Evolutionary conservation across 169 alveolate genomes (phyloP).

Genomic region (Neospora caninum): DNA sequence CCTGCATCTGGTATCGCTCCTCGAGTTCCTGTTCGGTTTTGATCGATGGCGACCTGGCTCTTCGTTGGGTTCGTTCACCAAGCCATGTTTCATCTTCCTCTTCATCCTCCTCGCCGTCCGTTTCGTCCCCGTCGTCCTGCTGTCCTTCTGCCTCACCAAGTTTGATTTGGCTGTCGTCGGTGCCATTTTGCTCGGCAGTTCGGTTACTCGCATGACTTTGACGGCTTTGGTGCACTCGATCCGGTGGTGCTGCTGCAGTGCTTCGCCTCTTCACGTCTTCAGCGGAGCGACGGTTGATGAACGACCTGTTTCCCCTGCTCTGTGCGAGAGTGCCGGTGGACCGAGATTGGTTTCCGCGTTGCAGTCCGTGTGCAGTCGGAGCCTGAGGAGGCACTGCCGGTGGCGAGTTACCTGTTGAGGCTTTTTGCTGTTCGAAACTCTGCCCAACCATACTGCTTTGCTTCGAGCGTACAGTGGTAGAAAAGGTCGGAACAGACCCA

Average conservation of each 20-base stretch:
- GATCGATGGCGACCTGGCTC: not conserved
- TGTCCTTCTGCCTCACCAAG: not conserved
- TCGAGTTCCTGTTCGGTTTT: not conserved
- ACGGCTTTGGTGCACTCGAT: no score
- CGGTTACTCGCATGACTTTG: not conserved
- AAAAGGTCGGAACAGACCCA: no score
- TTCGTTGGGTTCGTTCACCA: not conserved
- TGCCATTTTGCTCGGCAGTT: not conserved
- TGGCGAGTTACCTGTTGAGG: no score
- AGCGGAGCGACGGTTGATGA: not conserved
- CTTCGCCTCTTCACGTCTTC: not conserved
- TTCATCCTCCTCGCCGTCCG: not conserved
- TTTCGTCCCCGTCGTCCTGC: not conserved
- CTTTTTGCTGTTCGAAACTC: no score
- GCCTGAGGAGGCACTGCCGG: no score
- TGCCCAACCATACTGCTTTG: no score
- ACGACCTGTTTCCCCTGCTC: not conserved
- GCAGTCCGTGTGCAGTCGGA: no score
- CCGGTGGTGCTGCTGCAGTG: not conserved
- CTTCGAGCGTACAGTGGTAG: no score
- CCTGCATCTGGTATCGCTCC: conserved; percentile 2
- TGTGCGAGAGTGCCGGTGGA: not conserved
- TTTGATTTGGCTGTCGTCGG: not conserved
- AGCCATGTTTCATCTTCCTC: not conserved
- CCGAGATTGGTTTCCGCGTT: no score